These are phyloP conservation scores for Hymenotorrendiella dingleyae DNA, from an alignment of 2,329 filamentous ascomycete genomes.

Conservation along the genomic window DNA sequence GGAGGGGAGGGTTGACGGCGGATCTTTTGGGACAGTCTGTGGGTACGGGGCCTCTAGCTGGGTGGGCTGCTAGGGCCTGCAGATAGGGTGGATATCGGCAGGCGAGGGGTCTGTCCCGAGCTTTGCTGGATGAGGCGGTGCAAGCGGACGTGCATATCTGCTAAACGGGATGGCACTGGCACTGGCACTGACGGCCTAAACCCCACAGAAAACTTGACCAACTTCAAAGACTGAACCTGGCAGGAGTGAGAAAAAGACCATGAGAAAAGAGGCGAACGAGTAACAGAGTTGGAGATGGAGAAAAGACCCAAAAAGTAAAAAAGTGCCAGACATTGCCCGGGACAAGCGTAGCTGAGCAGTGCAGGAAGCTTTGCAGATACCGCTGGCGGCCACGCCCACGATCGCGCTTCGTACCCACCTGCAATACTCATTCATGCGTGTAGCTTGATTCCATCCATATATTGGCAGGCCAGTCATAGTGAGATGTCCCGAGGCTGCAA, in stretches of 20 bases:
- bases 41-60: too few species aligned
- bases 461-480: neutral
- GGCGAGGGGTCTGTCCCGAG: too few species aligned
- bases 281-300: too few species aligned
- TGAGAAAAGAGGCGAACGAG: neutral
- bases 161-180: too few species aligned
- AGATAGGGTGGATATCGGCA: too few species aligned
- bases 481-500: conserved; percentile 2
- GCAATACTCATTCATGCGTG: conserved; percentile 6
- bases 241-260: neutral
- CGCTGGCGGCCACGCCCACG: too few species aligned
- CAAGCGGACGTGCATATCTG: conserved; percentile 9
- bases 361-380: conserved; percentile 2
- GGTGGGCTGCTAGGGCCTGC: too few species aligned
- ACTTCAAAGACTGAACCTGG: conserved; percentile 2
- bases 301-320: neutral
- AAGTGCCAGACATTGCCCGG: conserved; percentile 1
- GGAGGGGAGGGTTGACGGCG: too few species aligned
- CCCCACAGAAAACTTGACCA: neutral
- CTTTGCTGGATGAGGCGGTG: conserved; percentile 8
- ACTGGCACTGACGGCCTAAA: conserved; percentile 4
- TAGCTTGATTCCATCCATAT: neutral
- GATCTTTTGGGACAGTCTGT: too few species aligned
- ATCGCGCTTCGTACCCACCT: too few species aligned
- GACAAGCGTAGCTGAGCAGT: conserved; percentile 9